Evolutionary conservation across 2,329 filamentous ascomycete species (phyloP).

Genomic region (Ambrosiella cleistominuta): DNA sequence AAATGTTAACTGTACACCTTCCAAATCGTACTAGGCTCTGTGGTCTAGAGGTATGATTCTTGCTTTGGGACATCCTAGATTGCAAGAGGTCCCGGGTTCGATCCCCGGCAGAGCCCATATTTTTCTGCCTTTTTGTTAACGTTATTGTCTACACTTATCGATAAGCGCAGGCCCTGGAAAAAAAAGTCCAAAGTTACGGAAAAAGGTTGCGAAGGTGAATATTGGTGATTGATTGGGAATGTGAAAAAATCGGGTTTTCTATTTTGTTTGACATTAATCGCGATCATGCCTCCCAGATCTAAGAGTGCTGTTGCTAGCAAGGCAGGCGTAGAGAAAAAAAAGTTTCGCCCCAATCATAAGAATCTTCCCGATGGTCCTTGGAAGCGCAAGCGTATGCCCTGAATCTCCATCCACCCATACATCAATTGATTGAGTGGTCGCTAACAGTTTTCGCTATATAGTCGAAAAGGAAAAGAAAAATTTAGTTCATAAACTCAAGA

Average conservation of each 20-base stretch:
- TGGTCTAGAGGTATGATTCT: constrained; percentile 1
- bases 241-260: too few relatives aligned
- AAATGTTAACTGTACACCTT: too few relatives aligned
- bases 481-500: constrained; percentile 79
- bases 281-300: neutral
- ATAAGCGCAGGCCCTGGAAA: too few relatives aligned
- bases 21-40: neutral
- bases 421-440: too few relatives aligned
- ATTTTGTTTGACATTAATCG: too few relatives aligned
- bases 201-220: too few relatives aligned
- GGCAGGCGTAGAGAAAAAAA: constrained; percentile 10
- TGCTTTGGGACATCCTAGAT: neutral
- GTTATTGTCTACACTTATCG: neutral
- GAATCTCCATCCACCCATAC: neutral
- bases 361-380: constrained; percentile 84
- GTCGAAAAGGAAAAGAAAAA: constrained; percentile 79
- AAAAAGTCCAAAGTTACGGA: too few relatives aligned
- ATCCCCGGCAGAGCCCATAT: neutral
- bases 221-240: too few relatives aligned
- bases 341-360: constrained; percentile 54
- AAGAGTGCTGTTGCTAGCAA: constrained; percentile 1
- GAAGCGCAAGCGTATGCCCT: constrained; percentile 48
- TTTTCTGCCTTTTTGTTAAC: neutral
- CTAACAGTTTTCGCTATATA: constrained; percentile 20
- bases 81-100: neutral